Conservation (phyloP, 1,284 basidiomycete genomes). For the Melampsora abietis-canadensis region DNA sequence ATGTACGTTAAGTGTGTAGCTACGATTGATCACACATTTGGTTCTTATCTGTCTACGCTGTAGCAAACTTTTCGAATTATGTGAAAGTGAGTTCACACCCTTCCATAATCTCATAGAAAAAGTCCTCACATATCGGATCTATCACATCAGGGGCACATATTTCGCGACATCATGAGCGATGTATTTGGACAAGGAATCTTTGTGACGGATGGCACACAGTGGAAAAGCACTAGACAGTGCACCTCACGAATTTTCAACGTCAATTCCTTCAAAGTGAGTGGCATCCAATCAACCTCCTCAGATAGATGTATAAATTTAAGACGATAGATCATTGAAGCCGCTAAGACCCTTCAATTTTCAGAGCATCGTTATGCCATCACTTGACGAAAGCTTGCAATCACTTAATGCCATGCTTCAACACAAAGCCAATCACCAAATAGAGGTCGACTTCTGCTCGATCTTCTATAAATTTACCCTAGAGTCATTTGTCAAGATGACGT, state of each 20-base stretch:
- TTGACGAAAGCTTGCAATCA: not conserved
- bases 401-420: not conserved
- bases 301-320: not conserved
- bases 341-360: not conserved
- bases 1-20: not conserved
- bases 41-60: not conserved
- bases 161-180: constrained; percentile 6
- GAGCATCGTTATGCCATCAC: not conserved
- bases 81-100: constrained; percentile 14
- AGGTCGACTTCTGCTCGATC: constrained; percentile 5
- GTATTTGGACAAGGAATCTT: constrained; percentile 34
- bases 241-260: constrained; percentile 19
- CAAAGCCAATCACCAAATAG: not conserved
- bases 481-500: constrained; percentile 9
- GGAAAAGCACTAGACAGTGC: constrained; percentile 24
- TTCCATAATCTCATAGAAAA: not conserved
- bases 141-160: constrained; percentile 11
- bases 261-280: constrained; percentile 23
- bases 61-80: constrained; percentile 34
- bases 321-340: not conserved
- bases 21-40: not conserved
- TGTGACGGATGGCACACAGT: constrained; percentile 17
- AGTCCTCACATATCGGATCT: not conserved
- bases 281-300: not conserved
- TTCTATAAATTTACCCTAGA: constrained; percentile 3